Evolutionary conservation across 306 rosid species (phyloP).

Genomic region (Cicer yamashitae): DNA sequence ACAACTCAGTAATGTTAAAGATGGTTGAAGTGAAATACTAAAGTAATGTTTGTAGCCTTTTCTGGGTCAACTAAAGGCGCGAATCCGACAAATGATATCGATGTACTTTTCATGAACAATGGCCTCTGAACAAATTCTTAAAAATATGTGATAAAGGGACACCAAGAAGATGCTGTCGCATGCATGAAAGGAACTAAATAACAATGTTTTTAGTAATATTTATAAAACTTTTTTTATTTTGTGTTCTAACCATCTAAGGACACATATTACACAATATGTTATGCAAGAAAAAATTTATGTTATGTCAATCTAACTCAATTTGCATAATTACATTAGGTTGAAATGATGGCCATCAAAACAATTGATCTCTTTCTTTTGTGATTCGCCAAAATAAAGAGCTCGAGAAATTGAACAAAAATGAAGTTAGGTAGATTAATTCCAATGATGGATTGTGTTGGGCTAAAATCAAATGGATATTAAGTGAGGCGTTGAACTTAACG

Average conservation of each 20-base stretch:
- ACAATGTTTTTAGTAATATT: too few relatives aligned
- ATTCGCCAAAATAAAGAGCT: slow-evolving; percentile 38
- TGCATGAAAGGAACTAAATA: slow-evolving; percentile 27
- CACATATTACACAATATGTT: background rate
- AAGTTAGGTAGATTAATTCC: slow-evolving; percentile 45
- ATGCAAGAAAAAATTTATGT: background rate
- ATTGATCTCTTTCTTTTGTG: slow-evolving; percentile 37
- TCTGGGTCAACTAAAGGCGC: slow-evolving; percentile 56
- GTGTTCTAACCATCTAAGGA: too few relatives aligned
- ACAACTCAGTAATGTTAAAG: slow-evolving; percentile 24
- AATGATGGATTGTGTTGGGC: slow-evolving; percentile 49
- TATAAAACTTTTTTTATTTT: too few relatives aligned
- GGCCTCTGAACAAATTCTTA: slow-evolving; percentile 42
- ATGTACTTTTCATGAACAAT: slow-evolving; percentile 47
- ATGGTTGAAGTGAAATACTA: slow-evolving; percentile 34
- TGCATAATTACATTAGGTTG: slow-evolving; percentile 27
- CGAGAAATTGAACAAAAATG: slow-evolving; percentile 34
- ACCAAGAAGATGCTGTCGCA: slow-evolving; percentile 49
- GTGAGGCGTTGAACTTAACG: slow-evolving; percentile 49
- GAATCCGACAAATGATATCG: slow-evolving; percentile 49
- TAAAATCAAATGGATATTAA: slow-evolving; percentile 33
- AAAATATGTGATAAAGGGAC: slow-evolving; percentile 35
- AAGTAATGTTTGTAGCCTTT: slow-evolving; percentile 37
- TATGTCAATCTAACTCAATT: slow-evolving; percentile 18
- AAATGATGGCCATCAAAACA: slow-evolving; percentile 41